Conservation (phyloP, 352 stramenopile species). For the Chrysophaeum taylorii region DNA sequence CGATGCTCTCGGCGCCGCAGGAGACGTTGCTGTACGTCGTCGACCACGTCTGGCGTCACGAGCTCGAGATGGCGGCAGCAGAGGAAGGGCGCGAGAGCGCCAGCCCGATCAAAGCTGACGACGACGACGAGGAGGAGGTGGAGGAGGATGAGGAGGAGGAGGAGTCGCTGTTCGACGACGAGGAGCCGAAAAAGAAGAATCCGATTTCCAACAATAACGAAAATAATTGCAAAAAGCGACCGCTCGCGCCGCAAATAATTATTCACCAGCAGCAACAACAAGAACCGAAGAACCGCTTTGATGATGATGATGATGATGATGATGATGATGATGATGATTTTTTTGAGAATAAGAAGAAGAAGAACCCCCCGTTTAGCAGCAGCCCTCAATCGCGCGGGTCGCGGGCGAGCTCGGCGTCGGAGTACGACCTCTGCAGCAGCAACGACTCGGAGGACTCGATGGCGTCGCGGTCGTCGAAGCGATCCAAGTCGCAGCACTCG, state of each 20-base stretch:
- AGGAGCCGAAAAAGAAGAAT: no score
- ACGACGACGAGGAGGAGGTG: not conserved
- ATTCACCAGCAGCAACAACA: no score
- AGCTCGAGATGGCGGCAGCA: not conserved
- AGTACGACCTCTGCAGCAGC: not conserved
- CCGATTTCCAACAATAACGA: no score
- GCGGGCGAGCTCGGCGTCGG: no score
- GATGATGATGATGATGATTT: no score
- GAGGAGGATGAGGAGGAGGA: not conserved
- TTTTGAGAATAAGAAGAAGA: not conserved
- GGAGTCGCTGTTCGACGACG: not conserved
- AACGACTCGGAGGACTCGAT: slow-evolving; percentile 9
- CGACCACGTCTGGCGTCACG: slow-evolving; percentile 36
- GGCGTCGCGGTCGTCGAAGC: no score
- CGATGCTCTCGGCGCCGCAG: slow-evolving; percentile 34
- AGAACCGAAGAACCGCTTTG: no score
- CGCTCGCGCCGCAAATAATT: no score
- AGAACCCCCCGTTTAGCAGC: not conserved
- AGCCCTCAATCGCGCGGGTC: no score
- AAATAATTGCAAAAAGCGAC: no score
- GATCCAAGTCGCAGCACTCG: not conserved
- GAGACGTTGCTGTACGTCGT: slow-evolving; percentile 38
- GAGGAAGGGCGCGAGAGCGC: not conserved
- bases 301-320: no score
- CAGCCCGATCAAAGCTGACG: not conserved